Base-by-base conservation (phyloP, 1,139 yeast species). In the Diutina scorzettiae region DNA sequence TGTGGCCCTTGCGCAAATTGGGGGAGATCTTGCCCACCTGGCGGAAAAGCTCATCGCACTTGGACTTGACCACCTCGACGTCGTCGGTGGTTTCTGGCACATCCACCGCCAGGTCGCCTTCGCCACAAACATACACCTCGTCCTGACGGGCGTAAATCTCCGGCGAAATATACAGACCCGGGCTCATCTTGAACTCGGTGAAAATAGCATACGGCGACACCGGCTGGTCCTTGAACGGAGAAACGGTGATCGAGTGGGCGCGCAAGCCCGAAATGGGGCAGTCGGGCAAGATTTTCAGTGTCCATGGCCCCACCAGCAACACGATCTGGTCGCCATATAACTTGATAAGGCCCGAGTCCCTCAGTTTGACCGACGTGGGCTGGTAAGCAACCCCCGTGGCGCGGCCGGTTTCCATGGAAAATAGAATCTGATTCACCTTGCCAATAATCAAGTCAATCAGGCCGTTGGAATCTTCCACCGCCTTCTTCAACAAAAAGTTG, bases 61-160 rank as follows among this genome's bases (percentile, higher is more conserved):
- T 83, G 41, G 81, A 83, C 44, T 80, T 74, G 37, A 85, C 87
- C 28, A 89, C 94, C 57, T 82, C 87, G 24, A 91, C 96, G 50
- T 87, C 95, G 55, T 86, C 96, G 0, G 96, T 84, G 0, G 95
- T 82, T 53, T 86, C 96, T 1, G 98, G 98, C 32, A 91, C 77
- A 44, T 85, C 89, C 25, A 83, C 95, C 6, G 82, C 71, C 1
- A 91, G 81, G 56, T 89, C 96, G 37, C 96, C 96, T 60, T 91
- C 98, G 41, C 98, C 98, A 63, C 98, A 91, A 1, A 91, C 93
- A 54, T 89, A 91, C 28, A 91, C 95, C 60, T 91, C 98, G 60
- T 91, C 96, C 54, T 79, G 81, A 55, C 98, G 76, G 8, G 98
- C 96, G 58, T 91, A 91, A 46, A 91, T 79, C 58, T 91, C 98